These are phyloP conservation scores for Maudiozyma barnettii DNA, from an alignment of 805 yeast genomes.

Conservation along the genomic window DNA sequence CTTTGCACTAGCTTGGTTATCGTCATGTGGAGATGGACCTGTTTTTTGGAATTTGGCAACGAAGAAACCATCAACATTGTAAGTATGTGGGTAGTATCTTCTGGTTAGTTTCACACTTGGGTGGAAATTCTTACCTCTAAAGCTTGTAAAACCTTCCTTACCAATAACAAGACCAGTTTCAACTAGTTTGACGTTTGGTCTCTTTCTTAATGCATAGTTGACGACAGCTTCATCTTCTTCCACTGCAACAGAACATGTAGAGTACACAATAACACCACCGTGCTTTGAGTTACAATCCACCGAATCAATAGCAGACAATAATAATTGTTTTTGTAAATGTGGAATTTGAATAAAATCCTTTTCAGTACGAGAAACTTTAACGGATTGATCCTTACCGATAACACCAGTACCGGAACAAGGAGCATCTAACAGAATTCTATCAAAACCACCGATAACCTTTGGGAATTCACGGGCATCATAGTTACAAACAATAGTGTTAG, in stretches of 20 bases:
- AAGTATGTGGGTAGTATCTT: constrained; percentile 96
- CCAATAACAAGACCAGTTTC: constrained; percentile 91
- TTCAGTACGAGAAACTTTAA: constrained; percentile 86
- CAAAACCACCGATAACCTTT: constrained; percentile 96
- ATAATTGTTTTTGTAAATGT: constrained; percentile 87
- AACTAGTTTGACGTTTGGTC: constrained; percentile 92
- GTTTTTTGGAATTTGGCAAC: constrained; percentile 94
- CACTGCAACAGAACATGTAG: constrained; percentile 96
- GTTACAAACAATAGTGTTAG: constrained; percentile 91
- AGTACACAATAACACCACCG: constrained; percentile 91
- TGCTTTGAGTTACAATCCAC: constrained; percentile 87
- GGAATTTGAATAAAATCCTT: constrained; percentile 96
- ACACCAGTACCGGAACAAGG: constrained; percentile 99
- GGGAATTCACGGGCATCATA: constrained; percentile 98
- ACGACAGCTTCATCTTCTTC: constrained; percentile 98
- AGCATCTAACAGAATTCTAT: constrained; percentile 89
- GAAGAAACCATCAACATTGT: constrained; percentile 95
- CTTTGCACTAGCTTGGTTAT: constrained; percentile 75
- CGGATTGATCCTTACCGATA: constrained; percentile 92
- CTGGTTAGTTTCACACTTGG: constrained; percentile 70
- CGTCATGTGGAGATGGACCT: constrained; percentile 78
- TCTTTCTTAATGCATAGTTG: constrained; percentile 91
- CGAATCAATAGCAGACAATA: constrained; percentile 92
- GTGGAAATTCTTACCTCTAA: constrained; percentile 85
- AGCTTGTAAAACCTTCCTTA: constrained; percentile 89